Conservation (phyloP, 345 rosid genomes). For the Euphorbia pulcherrima region DNA sequence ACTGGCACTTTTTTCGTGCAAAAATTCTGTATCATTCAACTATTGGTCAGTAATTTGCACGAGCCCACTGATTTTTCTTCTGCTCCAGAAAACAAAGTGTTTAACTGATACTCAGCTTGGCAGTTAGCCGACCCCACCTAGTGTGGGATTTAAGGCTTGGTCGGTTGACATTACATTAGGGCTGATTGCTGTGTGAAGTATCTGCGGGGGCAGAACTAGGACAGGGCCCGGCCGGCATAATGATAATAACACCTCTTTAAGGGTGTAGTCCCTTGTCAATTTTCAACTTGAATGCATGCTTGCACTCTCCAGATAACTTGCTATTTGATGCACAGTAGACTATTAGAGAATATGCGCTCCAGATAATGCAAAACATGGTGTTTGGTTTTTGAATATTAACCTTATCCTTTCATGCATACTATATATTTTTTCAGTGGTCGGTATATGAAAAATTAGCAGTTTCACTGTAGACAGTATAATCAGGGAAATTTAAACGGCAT, state of each 20-base stretch:
- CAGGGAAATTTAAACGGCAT: not conserved
- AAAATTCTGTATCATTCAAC: not conserved
- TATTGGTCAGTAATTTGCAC: not conserved
- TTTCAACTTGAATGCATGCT: not conserved
- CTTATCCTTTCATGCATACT: not conserved
- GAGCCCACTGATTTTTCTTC: not conserved
- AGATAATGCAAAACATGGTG: not conserved
- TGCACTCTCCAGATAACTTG: not conserved
- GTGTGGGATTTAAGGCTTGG: too few species aligned
- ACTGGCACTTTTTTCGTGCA: not conserved
- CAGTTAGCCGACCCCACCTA: too few species aligned
- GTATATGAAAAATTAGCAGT: not conserved
- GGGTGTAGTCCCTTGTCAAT: too few species aligned
- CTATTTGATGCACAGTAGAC: not conserved
- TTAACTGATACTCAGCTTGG: too few species aligned
- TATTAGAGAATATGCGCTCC: not conserved
- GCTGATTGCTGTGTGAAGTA: too few species aligned
- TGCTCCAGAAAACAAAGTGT: too few species aligned
- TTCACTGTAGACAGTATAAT: constrained; percentile 1
- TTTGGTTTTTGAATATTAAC: not conserved
- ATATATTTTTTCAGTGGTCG: not conserved
- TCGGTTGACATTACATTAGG: too few species aligned
- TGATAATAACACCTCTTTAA: too few species aligned
- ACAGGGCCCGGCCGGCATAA: too few species aligned
- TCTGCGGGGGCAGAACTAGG: too few species aligned